Conservation (phyloP, 2,329 filamentous ascomycete genomes). For the Colletotrichum sp. region DNA sequence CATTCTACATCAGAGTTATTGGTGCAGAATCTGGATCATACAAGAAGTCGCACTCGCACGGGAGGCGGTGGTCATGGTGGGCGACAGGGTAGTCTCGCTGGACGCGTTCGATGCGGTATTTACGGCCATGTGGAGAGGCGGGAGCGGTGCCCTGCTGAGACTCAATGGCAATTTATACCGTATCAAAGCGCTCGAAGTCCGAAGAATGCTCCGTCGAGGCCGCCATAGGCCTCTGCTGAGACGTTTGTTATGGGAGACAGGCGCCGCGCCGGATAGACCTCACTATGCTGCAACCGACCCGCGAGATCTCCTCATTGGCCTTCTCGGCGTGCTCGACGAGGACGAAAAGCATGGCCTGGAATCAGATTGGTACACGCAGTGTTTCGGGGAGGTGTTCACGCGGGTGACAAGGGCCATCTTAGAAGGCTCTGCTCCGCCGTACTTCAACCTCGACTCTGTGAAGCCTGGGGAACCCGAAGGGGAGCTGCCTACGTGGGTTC, state of each 20-base stretch:
- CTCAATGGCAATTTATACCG: fast-evolving
- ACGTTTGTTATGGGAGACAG: neutral
- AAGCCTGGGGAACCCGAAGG: neutral
- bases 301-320: conserved; percentile 23
- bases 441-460: too few species aligned
- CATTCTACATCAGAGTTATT: conserved; percentile 36
- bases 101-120: conserved; percentile 11
- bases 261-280: conserved; percentile 1
- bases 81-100: conserved; percentile 7
- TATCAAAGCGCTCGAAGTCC: neutral
- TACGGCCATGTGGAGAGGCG: neutral
- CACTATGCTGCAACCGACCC: conserved; percentile 24
- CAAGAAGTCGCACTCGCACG: conserved; percentile 31
- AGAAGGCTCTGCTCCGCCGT: too few species aligned
- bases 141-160: fast-evolving
- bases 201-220: fast-evolving
- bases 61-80: conserved; percentile 25
- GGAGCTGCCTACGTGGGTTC: conserved; percentile 20
- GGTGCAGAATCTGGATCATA: conserved; percentile 36
- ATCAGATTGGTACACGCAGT: conserved; percentile 16
- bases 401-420: conserved; percentile 9
- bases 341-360: neutral
- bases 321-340: conserved; percentile 19
- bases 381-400: neutral
- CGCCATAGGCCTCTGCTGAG: neutral